Base-by-base conservation (phyloP, 129 eudicot genomes). In the Flaveria sonorensis region DNA sequence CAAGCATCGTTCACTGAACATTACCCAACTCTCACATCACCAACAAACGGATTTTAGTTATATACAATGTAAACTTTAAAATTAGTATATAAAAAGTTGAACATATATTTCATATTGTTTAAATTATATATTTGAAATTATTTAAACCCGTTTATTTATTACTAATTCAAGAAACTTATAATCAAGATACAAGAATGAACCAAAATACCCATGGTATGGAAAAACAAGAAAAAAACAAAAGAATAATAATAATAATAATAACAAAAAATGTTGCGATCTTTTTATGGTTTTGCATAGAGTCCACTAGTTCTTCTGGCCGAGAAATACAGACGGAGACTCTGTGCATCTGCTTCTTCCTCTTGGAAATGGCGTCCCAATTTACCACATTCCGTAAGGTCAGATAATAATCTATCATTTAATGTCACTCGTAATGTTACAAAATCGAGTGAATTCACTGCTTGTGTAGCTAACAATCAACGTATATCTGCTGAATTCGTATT, bases 341-440 rank as follows among this genome's bases (percentile, higher is more conserved):
- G 82, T 32, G 64, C 32, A 14, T 77, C 79, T 75, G 36, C 72
- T 60, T 60, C 52, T 78, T 78, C 77, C 61, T 53, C 71, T 82
- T 87, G 89, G 89, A 85, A 68, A 65, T 83, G 87, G 76, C 76
- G 24, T 77, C 86, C 9, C 73, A 81, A 40, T 13, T 82, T 4
- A 39, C 82, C 42, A 28, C 82, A 73, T 69, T 73, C 52, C 81
- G 68, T 15, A 85, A 82, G 92, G 92, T 87, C 30, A 61, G 40
- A 36, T 36, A 36, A 36, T 0, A 4, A 36, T 36, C 40, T 4
- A 70, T 55, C 18, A 19, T 55, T 75, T 19, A 5, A 3, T 26
- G 28, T 74, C 55, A 3, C 45, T 64, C 20, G 4, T 1, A 59
- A 5, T 18, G 1, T 56, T 3, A 61, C 50, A 46, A 75, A 63